phyloP scores from a whole-genome alignment of 1,284 basidiomycete species.

The Naganishia albida region DNA sequence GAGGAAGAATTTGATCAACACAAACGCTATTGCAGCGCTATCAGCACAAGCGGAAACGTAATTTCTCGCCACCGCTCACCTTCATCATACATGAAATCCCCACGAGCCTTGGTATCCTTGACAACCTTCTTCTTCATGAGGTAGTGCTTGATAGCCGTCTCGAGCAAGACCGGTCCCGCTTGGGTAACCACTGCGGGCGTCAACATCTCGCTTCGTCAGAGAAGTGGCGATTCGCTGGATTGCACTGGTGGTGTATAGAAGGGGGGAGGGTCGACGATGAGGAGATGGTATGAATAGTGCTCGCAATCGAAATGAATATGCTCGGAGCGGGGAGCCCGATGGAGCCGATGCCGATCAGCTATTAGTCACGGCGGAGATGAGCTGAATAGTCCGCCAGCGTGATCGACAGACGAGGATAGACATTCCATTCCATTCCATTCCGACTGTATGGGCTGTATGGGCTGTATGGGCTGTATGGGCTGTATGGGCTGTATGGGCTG shows the following conservation, averaged over 20 bases:
- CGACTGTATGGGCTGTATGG: too few species aligned
- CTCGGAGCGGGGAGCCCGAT: too few species aligned
- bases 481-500: too few species aligned
- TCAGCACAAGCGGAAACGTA: constrained; percentile 26
- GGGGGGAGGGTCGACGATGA: too few species aligned
- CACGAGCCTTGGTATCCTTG: constrained; percentile 60
- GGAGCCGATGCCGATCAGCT: background rate
- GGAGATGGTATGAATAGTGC: too few species aligned
- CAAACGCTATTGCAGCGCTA: constrained; percentile 61
- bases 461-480: too few species aligned
- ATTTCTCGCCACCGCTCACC: constrained; percentile 51
- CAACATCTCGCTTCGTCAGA: constrained; percentile 19
- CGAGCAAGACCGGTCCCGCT: constrained; percentile 70
- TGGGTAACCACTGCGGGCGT: constrained; percentile 31
- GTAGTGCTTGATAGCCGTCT: constrained; percentile 79
- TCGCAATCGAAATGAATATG: too few species aligned
- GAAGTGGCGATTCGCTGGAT: too few species aligned
- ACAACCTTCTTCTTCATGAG: constrained; percentile 61
- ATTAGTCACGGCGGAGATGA: background rate
- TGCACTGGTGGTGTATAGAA: too few species aligned
- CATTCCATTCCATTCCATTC: too few species aligned
- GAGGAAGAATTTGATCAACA: constrained; percentile 72
- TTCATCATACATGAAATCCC: constrained; percentile 80
- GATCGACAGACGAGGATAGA: too few species aligned
- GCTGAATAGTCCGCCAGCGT: too few species aligned